Evolutionary conservation across 495 filamentous ascomycete species (phyloP).

Genomic region (Barbatosphaeria neglecta): DNA sequence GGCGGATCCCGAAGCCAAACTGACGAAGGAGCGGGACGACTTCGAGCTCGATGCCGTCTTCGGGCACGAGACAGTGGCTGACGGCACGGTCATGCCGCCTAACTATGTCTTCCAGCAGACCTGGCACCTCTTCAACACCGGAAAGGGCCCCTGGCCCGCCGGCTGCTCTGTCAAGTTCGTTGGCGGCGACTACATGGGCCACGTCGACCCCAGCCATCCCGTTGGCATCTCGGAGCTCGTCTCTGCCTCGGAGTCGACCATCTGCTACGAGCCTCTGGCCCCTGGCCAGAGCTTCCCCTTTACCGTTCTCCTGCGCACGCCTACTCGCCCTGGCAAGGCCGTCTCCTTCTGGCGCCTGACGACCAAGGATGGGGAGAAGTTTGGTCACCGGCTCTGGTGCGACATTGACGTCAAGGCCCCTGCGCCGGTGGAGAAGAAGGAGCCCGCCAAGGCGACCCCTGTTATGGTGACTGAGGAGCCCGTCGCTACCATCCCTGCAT

Average conservation of each 20-base stretch:
- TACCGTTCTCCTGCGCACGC: constrained; percentile 72
- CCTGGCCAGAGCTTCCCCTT: constrained; percentile 68
- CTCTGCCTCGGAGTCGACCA: constrained; percentile 68
- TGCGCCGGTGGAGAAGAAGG: constrained; percentile 11
- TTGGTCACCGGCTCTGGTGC: constrained; percentile 92
- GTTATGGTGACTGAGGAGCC: constrained; percentile 5
- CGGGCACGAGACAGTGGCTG: constrained; percentile 62
- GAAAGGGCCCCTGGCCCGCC: constrained; percentile 66
- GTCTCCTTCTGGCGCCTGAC: constrained; percentile 97
- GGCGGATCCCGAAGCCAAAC: constrained; percentile 11
- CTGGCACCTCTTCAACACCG: constrained; percentile 85
- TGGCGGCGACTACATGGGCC: constrained; percentile 91
- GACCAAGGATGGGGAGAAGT: constrained; percentile 63
- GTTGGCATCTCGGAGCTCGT: constrained; percentile 60
- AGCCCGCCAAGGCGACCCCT: constrained; percentile 6
- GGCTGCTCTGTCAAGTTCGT: constrained; percentile 86
- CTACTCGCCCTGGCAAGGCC: constrained; percentile 54
- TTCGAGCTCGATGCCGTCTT: constrained; percentile 61
- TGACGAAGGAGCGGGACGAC: neutral
- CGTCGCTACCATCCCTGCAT: too few relatives aligned
- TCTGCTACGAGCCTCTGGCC: constrained; percentile 52
- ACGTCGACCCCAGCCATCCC: constrained; percentile 66
- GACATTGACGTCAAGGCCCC: constrained; percentile 57
- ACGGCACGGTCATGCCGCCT: constrained; percentile 60
- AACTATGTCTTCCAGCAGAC: constrained; percentile 72